Evolutionary conservation across 2,329 filamentous ascomycete genomes (phyloP).

Genomic region (Aspergillus latus): DNA sequence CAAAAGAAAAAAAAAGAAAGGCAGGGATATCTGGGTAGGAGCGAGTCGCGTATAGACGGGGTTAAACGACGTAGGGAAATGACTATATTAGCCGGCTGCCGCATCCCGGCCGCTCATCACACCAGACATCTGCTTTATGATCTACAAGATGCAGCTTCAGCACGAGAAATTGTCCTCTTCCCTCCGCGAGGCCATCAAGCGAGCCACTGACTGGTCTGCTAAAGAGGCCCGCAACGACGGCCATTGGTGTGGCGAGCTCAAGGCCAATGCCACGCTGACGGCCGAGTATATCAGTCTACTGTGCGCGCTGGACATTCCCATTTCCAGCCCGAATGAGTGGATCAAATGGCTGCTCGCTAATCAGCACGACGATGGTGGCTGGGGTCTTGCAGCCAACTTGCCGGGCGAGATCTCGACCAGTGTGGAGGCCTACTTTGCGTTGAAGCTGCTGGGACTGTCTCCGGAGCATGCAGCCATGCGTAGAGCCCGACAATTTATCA

Average conservation of each 20-base stretch:
- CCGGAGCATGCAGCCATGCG: conserved; percentile 13
- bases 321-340: conserved; percentile 9
- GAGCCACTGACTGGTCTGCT: neutral
- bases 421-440: conserved; percentile 36
- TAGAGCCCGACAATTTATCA: conserved; percentile 26
- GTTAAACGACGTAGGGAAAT: no score
- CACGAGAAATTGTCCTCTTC: neutral
- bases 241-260: conserved; percentile 29
- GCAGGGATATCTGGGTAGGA: no score
- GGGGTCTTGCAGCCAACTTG: conserved; percentile 27
- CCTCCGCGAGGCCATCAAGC: neutral
- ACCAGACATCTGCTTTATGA: no score
- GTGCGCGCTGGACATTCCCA: conserved; percentile 18
- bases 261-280: conserved; percentile 24
- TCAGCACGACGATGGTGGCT: conserved; percentile 34
- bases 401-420: conserved; percentile 29
- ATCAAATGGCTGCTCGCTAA: conserved; percentile 18
- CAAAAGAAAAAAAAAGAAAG: no score
- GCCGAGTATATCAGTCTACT: conserved; percentile 30
- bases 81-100: no score
- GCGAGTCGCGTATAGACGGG: no score
- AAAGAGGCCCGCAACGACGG: conserved; percentile 18
- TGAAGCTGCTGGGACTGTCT: conserved; percentile 33
- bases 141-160: no score
- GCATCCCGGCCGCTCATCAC: no score